Base-by-base conservation (phyloP, 345 rosid genomes). In the Eutrema japonicum region DNA sequence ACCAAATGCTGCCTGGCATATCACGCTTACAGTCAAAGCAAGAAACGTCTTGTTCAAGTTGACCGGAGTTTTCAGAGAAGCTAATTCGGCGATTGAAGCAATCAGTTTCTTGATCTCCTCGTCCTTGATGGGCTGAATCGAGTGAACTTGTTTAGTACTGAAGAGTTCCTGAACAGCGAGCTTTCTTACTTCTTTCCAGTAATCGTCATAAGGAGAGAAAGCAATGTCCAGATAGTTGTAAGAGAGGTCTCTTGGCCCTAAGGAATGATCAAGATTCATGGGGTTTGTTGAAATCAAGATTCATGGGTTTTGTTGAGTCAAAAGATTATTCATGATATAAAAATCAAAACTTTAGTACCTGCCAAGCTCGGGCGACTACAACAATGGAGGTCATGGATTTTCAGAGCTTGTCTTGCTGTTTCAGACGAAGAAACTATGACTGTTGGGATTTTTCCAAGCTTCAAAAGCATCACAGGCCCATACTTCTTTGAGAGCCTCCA, bases 391-490 rank as follows among this genome's bases (percentile, higher is more conserved):
- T 85, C 92, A 8, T 83, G 78, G 36, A 75, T 53, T 66, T 67
- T 83, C 35, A 87, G 11, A 10, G 77, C 74, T 42, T 83, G 79
- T 77, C 59, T 71, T 2, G 83, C 89, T 59, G 74, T 60, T 64
- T 77, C 64, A 2, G 87, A 82, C 0, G 90, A 83, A 35, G 88
- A 85, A 58, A 85, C 71, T 27, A 87, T 60, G 0, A 85, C 10
- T 6, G 78, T 35, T 26, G 82, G 77, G 36, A 60, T 64, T 10
- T 4, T 53, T 7, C 88, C 92, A 5, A 87, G 75, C 11, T 70
- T 66, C 26, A 85, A 14, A 29, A 75, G 78, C 83, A 87, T 66
- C 10, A 89, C 77, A 10, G 90, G 79, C 54, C 88, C 91, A 58
- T 82, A 80, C 51, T 77, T 79, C n/a, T 71, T 64, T 4, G 92